phyloP scores from a whole-genome alignment of 2,329 filamentous ascomycete genomes.

The Microcera coccophila region DNA sequence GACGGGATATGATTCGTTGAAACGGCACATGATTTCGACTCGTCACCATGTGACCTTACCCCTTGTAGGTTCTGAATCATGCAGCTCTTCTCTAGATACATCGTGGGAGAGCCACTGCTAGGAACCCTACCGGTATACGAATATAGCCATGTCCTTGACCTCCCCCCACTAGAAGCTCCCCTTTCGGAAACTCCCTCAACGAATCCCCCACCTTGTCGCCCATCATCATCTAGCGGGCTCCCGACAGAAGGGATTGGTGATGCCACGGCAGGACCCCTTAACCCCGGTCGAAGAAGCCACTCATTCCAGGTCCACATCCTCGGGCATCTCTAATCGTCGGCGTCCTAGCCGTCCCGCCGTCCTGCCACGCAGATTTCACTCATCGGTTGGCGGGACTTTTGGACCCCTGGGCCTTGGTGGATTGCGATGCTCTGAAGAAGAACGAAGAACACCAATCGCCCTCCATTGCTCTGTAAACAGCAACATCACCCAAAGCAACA shows the following conservation, averaged over 20 bases:
- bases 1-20: slow-evolving; percentile 9
- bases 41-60: slow-evolving; percentile 16
- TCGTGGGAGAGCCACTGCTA: no score
- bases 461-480: slow-evolving; percentile 11
- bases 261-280: slow-evolving; percentile 13
- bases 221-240: slow-evolving; percentile 9
- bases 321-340: no score
- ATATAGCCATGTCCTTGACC: slow-evolving; percentile 12
- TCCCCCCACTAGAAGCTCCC: slow-evolving; percentile 6
- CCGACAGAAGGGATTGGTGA: slow-evolving; percentile 10
- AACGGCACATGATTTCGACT: no score
- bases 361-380: slow-evolving; percentile 13
- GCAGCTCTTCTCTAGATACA: no score
- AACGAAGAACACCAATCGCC: slow-evolving; percentile 12
- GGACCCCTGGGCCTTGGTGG: slow-evolving; percentile 4
- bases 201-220: slow-evolving; percentile 21
- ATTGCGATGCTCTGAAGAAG: not conserved
- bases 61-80: no score
- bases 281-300: slow-evolving; percentile 5
- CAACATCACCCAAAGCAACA: slow-evolving; percentile 7
- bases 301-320: slow-evolving; percentile 15
- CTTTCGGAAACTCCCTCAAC: slow-evolving; percentile 6
- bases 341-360: slow-evolving; percentile 15
- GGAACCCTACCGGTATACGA: no score
- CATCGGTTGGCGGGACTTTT: slow-evolving; percentile 11